These are phyloP conservation scores for Climacium dendroides DNA, from an alignment of 225 moss, liverwort and hornwort species.

Conservation along the genomic window DNA sequence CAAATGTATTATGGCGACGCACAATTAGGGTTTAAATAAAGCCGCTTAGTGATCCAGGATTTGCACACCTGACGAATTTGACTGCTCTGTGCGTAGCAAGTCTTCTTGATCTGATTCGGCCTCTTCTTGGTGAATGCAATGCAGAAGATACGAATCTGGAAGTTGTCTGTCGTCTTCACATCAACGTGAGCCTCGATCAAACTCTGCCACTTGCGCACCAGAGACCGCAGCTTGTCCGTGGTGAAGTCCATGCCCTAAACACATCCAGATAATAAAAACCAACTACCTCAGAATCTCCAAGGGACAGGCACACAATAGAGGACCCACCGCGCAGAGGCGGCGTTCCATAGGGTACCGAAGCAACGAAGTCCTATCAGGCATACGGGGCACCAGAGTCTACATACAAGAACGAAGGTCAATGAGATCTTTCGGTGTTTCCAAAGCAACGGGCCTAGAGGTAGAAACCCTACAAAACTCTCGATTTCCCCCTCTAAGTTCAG, in stretches of 20 bases:
- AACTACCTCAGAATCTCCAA: background rate
- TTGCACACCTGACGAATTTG: background rate
- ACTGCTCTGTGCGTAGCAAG: slow-evolving; percentile 39
- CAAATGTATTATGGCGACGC: background rate
- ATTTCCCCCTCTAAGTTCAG: background rate
- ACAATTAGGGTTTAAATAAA: background rate
- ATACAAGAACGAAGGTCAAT: background rate
- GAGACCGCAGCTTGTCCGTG: slow-evolving; percentile 46
- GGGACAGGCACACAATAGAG: background rate
- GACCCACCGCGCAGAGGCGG: background rate
- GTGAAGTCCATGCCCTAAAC: slow-evolving; percentile 53
- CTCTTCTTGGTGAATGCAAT: slow-evolving; percentile 56
- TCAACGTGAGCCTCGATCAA: slow-evolving; percentile 52
- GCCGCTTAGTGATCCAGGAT: background rate
- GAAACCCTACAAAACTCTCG: too few relatives aligned
- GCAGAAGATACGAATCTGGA: slow-evolving; percentile 49
- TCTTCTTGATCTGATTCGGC: slow-evolving; percentile 55
- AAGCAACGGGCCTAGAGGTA: background rate
- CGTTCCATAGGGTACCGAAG: background rate
- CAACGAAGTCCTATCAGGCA: background rate
- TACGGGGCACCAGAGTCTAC: too few relatives aligned
- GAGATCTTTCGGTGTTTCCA: background rate
- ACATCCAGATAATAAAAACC: background rate
- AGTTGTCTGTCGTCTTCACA: slow-evolving; percentile 58
- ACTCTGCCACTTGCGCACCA: slow-evolving; percentile 65